Base-by-base conservation (phyloP, 768 basidiomycete genomes). In the Tulasnella sp. region DNA sequence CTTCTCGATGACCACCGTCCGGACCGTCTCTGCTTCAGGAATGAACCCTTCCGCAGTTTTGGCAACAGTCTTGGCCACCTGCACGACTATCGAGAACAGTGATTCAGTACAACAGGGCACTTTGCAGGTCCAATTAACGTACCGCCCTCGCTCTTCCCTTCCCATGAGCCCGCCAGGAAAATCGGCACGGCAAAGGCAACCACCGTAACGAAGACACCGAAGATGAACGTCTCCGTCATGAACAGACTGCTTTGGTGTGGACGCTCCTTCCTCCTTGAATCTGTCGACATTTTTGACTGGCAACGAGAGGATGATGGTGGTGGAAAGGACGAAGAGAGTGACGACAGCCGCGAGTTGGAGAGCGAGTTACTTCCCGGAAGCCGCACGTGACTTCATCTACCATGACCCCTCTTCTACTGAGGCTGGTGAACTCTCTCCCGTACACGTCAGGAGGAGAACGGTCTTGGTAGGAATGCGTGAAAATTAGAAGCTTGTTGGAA, bases 221-320 rank as follows among this genome's bases (percentile, higher is more conserved):
- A 77, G 7, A 77, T 71, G 62, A 77, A 77, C 31, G 76, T 77
- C 39, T 77, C 76, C 39, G 76, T 77, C 58, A 62, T 40, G 24
- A 38, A 77, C 34, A 77, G 18, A 16, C 27, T 36, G 62, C 62
- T 68, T 68, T 68, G 62, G 19, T 68, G 31, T 34, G 62, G 62
- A 36, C 62, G 62, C n/a, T 68, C 62, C 27, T 36, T 68, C 16
- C 62, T 27, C 12, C 34, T 68, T 1, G 62, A 34, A 2, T 68
- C 62, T 10, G 62, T 68, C 27, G 62, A 68, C 62, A 68, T 68
- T 34, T 12, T 68, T 68, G 62, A 4, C 62, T 34, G 31, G 62
- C 39, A 3, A 18, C 62, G 34, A 36, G 56, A 5, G 62, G 31
- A 27, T 68, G 62, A 18, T 14, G 62, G 62, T 68, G 62, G 62